Evolutionary conservation across 2,329 filamentous ascomycete genomes (phyloP), one percentile per base, ranked within the genome.

Genomic region (Phaeosphaeriaceae sp.): DNA sequence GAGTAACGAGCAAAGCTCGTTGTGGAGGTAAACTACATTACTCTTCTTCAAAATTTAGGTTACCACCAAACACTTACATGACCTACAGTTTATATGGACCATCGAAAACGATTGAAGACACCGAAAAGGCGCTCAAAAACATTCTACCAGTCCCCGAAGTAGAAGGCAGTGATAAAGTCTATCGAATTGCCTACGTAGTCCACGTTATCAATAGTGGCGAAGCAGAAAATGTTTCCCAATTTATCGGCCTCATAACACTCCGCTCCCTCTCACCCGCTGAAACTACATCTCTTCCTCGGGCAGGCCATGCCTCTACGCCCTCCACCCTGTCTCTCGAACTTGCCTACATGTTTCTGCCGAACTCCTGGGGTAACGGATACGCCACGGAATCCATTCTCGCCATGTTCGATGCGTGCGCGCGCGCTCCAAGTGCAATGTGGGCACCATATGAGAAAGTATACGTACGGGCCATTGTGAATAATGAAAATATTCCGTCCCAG

Each of bases 361-460:
- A 64, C 54, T 61, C 53, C 42, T 63, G 61, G 61, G 68, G 70
- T n/a, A 66, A 67, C 37, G 73, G 73, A 32, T 71, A 70, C 48
- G 71, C 73, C 21, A 72, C 73, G 4, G 73, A 76, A 56, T 72
- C 72, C 2, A 54, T 76, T 23, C 44, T 44, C 15, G 72, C 62
- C 6, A 67, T 73, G 46, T 52, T 74, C 20, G 55, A 54, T 6
- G 39, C 54, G 2, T 59, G 56, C 48, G 58, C 17, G 15, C 15
- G 50, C 38, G 62, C 20, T 8, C 49, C 50, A n/a, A 41, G 17
- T 30, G 38, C 29, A 3, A 58, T 58, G 16, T 67, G 62, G 59
- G 18, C 48, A 11, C 63, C 63, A 9, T 67, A 51, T 42, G 37
- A 48, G 36, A 61, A 59, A 23, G 32, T 68, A 8, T 60, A 59